Evolutionary conservation across 345 rosid species (phyloP).

Genomic region (Pistacia atlantica): DNA sequence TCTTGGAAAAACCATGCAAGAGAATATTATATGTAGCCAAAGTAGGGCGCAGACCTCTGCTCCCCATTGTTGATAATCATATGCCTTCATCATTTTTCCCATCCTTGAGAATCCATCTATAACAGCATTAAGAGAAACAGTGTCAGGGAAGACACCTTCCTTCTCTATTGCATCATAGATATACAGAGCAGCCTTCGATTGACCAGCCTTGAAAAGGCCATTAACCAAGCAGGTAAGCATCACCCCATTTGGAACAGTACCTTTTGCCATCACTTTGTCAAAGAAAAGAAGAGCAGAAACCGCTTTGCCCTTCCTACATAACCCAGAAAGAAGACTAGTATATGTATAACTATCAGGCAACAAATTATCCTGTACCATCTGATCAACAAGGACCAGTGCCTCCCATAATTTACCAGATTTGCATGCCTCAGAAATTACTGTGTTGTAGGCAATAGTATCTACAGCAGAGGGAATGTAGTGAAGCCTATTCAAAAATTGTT

Average conservation of each 20-base stretch:
- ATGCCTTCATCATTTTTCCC: slow-evolving; percentile 55
- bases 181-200: slow-evolving; percentile 51
- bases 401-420: slow-evolving; percentile 59
- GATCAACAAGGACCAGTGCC: slow-evolving; percentile 59
- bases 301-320: slow-evolving; percentile 69
- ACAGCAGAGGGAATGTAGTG: slow-evolving; percentile 59
- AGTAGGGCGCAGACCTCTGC: slow-evolving; percentile 43
- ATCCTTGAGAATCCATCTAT: slow-evolving; percentile 63
- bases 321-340: slow-evolving; percentile 63
- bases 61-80: slow-evolving; percentile 42
- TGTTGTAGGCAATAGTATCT: slow-evolving; percentile 69
- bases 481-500: slow-evolving; percentile 54
- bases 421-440: slow-evolving; percentile 60
- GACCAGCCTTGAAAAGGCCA: slow-evolving; percentile 76
- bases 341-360: slow-evolving; percentile 57
- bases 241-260: slow-evolving; percentile 41
- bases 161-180: slow-evolving; percentile 51
- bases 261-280: slow-evolving; percentile 49
- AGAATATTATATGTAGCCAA: slow-evolving; percentile 76
- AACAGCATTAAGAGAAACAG: slow-evolving; percentile 50
- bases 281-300: slow-evolving; percentile 67
- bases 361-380: slow-evolving; percentile 61
- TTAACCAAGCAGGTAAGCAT: slow-evolving; percentile 66
- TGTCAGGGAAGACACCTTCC: slow-evolving; percentile 51
- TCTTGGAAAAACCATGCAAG: slow-evolving; percentile 74